These are phyloP conservation scores for Teunomyces aglyptinius DNA, from an alignment of 805 yeast species.

Conservation along the genomic window DNA sequence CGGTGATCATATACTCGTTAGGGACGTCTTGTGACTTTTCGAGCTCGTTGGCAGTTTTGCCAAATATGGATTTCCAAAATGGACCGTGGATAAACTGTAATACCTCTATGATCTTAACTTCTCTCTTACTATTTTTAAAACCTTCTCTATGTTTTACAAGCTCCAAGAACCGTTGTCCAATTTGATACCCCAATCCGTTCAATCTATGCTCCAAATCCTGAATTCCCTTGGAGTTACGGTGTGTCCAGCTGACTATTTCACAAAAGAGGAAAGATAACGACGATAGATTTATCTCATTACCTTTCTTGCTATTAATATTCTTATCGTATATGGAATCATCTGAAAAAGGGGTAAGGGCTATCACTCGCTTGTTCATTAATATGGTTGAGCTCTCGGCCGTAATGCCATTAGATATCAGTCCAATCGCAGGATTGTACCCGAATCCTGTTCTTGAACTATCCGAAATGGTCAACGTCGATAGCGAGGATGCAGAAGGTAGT, in stretches of 20 bases:
- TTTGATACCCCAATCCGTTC: slow-evolving; percentile 71
- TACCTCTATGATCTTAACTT: slow-evolving; percentile 61
- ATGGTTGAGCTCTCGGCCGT: slow-evolving; percentile 37
- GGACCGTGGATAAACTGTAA: slow-evolving; percentile 69
- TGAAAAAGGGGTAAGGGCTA: slow-evolving; percentile 33
- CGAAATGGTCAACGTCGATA: slow-evolving; percentile 27
- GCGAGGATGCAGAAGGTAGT: slow-evolving; percentile 28
- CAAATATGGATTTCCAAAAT: slow-evolving; percentile 74
- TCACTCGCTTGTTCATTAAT: slow-evolving; percentile 30
- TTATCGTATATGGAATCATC: slow-evolving; percentile 60
- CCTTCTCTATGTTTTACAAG: slow-evolving; percentile 69
- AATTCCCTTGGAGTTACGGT: slow-evolving; percentile 60
- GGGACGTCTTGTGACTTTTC: slow-evolving; percentile 71
- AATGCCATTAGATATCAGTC: slow-evolving; percentile 40
- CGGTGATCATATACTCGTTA: slow-evolving; percentile 76
- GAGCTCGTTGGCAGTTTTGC: slow-evolving; percentile 68
- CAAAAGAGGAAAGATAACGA: slow-evolving; percentile 67
- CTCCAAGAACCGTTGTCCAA: slow-evolving; percentile 73
- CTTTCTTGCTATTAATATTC: slow-evolving; percentile 58
- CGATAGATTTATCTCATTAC: slow-evolving; percentile 64
- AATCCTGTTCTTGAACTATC: slow-evolving; percentile 31
- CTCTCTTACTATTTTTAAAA: slow-evolving; percentile 58
- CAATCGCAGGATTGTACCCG: slow-evolving; percentile 45
- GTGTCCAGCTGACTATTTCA: slow-evolving; percentile 67
- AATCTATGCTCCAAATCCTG: slow-evolving; percentile 57